A percentile compares a stretch with the other conserved stretches of the same genome.
Conservation (phyloP, 2,329 filamentous ascomycete species). For the Dactylella cylindrospora region DNA sequence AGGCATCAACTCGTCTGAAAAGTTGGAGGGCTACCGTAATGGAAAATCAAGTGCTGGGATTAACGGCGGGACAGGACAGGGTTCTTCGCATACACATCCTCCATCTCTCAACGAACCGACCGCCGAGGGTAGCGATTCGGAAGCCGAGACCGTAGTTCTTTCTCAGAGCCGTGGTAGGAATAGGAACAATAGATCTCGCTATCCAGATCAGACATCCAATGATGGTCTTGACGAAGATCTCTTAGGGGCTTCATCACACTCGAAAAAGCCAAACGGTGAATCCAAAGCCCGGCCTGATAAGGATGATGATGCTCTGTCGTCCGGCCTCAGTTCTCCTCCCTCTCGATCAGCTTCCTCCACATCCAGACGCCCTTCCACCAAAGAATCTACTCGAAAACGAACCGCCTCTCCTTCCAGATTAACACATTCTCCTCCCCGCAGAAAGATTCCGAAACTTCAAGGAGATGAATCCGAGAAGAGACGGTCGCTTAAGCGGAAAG, state of each 20-base stretch:
- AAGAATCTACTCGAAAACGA: slow-evolving; percentile 26
- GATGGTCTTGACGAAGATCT: slow-evolving; percentile 30
- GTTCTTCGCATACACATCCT: slow-evolving; percentile 7
- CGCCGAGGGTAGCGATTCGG: slow-evolving; percentile 60
- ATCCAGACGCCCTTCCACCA: slow-evolving; percentile 4
- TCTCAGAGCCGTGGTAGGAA: slow-evolving; percentile 52
- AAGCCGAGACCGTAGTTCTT: slow-evolving; percentile 71
- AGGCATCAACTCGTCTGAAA: slow-evolving; percentile 22
- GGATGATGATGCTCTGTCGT: slow-evolving; percentile 46
- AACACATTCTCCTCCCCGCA: slow-evolving; percentile 33
- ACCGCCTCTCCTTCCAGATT: slow-evolving; percentile 36
- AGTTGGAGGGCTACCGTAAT: slow-evolving; percentile 15
- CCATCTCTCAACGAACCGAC: slow-evolving; percentile 29
- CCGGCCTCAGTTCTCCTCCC: slow-evolving; percentile 47
- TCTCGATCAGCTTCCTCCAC: slow-evolving; percentile 36
- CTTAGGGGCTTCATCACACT: slow-evolving; percentile 24
- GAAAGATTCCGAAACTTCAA: slow-evolving; percentile 33
- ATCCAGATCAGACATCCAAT: slow-evolving; percentile 20
- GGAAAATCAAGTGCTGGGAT: slow-evolving; percentile 30
- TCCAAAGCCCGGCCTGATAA: slow-evolving; percentile 29
- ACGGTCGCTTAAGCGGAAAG: slow-evolving; percentile 32
- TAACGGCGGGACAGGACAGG: slow-evolving; percentile 30
- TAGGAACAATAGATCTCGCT: slow-evolving; percentile 23
- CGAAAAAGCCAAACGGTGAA: slow-evolving; percentile 33
- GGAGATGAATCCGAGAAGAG: slow-evolving; percentile 22